Percentiles rank a stretch among this genome's conserved stretches.
These are phyloP conservation scores for Imleria badia DNA, from an alignment of 768 basidiomycete species.

Conservation along the genomic window DNA sequence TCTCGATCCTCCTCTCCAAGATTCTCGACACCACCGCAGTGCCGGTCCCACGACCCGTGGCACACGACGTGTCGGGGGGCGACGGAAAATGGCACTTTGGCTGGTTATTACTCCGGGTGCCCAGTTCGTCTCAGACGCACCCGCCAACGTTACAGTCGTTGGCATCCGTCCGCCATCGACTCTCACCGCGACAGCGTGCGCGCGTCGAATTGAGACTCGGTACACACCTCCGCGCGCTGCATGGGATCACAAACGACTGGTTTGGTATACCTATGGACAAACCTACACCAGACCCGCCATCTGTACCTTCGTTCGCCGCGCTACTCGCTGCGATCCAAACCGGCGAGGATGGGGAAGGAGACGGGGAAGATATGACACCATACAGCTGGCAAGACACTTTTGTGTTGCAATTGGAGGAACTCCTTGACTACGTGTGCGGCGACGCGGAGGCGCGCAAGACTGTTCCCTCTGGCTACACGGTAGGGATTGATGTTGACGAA, in stretches of 20 bases:
- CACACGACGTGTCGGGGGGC: conserved; percentile 43
- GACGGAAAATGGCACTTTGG: conserved; percentile 21
- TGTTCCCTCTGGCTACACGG: not conserved
- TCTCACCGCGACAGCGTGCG: conserved; percentile 39
- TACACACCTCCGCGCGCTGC: conserved; percentile 58
- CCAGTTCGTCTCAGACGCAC: conserved; percentile 36
- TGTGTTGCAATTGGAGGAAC: conserved; percentile 53
- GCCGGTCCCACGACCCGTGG: conserved; percentile 47
- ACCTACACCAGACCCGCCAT: conserved; percentile 32
- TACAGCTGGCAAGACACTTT: conserved; percentile 82
- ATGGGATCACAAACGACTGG: conserved; percentile 75
- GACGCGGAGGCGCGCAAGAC: conserved; percentile 14
- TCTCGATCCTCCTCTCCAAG: conserved; percentile 39
- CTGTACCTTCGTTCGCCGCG: conserved; percentile 14
- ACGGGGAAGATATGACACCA: conserved; percentile 25
- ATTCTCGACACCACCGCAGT: conserved; percentile 48
- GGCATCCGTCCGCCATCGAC: conserved; percentile 36
- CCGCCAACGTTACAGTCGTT: conserved; percentile 31
- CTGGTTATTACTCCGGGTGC: conserved; percentile 34
- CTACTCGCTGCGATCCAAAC: conserved; percentile 3
- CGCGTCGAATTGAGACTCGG: conserved; percentile 64
- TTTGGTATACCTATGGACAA: conserved; percentile 54
- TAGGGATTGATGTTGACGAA: conserved; percentile 34
- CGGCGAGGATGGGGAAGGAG: conserved; percentile 6
- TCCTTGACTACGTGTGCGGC: conserved; percentile 46